Evolutionary conservation across 768 basidiomycete species (phyloP).

Genomic region (Naganishia friedmannii): DNA sequence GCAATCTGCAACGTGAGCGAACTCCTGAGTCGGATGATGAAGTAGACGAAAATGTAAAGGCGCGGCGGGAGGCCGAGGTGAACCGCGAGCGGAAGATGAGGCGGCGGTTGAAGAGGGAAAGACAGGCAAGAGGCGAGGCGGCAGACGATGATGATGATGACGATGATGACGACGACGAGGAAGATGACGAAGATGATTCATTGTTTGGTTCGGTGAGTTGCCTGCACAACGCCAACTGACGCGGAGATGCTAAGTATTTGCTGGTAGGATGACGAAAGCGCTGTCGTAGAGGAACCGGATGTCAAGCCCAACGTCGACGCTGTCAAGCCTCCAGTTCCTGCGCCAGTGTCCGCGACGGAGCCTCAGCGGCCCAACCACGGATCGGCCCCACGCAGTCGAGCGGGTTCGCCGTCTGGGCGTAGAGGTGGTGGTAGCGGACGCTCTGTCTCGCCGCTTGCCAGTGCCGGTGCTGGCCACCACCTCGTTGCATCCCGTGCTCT

Average conservation of each 20-base stretch:
- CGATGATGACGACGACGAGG: conserved; percentile 20
- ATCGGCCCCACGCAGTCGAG: conserved; percentile 12
- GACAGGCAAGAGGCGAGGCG: conserved; percentile 1
- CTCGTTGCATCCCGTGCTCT: conserved; percentile 27
- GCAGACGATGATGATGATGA: conserved; percentile 16
- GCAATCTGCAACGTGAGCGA: conserved; percentile 25
- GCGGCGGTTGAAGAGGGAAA: conserved; percentile 15
- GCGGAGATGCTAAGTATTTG: not conserved
- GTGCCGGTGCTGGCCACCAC: conserved; percentile 26
- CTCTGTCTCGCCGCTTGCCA: conserved; percentile 18
- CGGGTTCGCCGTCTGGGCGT: conserved; percentile 9
- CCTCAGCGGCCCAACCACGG: not conserved
- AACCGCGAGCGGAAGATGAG: conserved; percentile 22
- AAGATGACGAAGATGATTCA: conserved; percentile 16
- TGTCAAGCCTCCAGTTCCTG: not conserved
- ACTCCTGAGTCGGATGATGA: conserved; percentile 25
- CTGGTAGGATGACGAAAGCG: not conserved
- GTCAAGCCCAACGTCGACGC: conserved; percentile 25
- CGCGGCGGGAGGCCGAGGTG: not conserved
- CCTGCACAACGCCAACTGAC: not conserved
- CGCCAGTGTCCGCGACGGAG: not conserved
- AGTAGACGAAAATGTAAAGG: conserved; percentile 1
- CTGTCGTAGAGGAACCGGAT: conserved; percentile 12
- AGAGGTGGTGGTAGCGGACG: conserved; percentile 12
- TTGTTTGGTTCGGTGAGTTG: conserved; percentile 13